Base-by-base conservation (phyloP, 768 basidiomycete genomes). In the Hydnomerulius pinastri region DNA sequence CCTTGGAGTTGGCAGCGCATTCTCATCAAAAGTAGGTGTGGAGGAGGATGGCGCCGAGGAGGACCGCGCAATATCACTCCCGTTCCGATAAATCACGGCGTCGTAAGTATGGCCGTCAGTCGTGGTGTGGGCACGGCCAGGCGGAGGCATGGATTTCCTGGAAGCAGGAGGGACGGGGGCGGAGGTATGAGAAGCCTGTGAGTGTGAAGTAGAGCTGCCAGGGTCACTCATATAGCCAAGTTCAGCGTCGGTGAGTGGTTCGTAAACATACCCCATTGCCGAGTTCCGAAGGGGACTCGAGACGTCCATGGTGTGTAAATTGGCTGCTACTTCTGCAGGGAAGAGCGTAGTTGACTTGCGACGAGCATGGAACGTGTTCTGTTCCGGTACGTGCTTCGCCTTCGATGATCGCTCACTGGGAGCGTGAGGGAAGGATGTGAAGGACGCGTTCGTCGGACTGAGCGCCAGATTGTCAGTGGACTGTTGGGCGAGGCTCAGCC, bases 1-100 rank as follows among this genome's bases (percentile, higher is more conserved):
- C 9, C 73, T 68, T 4, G 67, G 54, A 0, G 79, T 81, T 1
- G 89, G 87, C 3, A 76, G 62, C 4, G 70, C 70, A 62, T 78
- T 73, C 65, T 80, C 79, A 11, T 71, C 63, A 47, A 77, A 72
- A 33, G 58, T 18, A 20, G 53, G 15, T 10, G 59, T 40, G 24
- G 55, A 39, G 15, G 30, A 17, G 13, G 51, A 45, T 28, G 58
- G 55, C 27, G 60, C 33, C 0, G 60, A 53, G 9, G 57, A 36
- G 28, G 66, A 52, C 27, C 64, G 58, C 27, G 49, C 15, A 15
- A n/a, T 30, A 30, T 55, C 57, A 20, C 23, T 50, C 38, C 51
- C 44, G 7, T 47, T 40, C 25, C 39, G 36, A 18, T 25, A 25
- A 27, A 11, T 33, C 43, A 23, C n/a, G 13, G 18, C 27, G 24